Base-by-base conservation (phyloP, 257 asterid species). In the Anisodus acutangulus region DNA sequence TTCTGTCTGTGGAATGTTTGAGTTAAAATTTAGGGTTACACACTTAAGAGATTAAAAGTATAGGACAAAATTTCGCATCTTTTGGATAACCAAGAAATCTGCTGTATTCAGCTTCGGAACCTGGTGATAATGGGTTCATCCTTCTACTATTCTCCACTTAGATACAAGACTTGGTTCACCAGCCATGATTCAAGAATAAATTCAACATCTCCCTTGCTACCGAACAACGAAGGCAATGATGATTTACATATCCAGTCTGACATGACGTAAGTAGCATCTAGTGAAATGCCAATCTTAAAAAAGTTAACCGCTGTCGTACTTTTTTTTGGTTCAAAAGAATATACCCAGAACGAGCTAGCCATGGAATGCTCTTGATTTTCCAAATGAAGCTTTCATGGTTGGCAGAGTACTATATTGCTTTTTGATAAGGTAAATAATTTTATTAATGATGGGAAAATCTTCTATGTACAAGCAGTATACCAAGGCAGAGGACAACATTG, bases 171-270 rank as follows among this genome's bases (percentile, higher is more conserved):
- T 31, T 64, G 45, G 71, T 64, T 64, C 9, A 6, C 45, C 71
- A 64, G 26, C 45, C 45, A 11, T 13, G 9, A 64, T 64, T 31
- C 71, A 31, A 31, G 71, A 64, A 31, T 64, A 64, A 5, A 3
- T 64, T 64, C 71, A 31, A 31, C 17, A 26, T 63, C 70, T 63
- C 71, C 71, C 71, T 64, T 31, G 17, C 45, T 64, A 64, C 71
- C 11, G 71, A 35, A 35, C 43, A 11, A 64, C 43, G 5, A 64
- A 64, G 71, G 9, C 71, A 26, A 5, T 64, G 71, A 64, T 64
- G 71, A 64, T 64, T 63, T 31, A 64, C 71, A 64, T 41, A 64
- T 64, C 45, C 9, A 11, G 17, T 64, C n/a, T 31, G 10, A 31
- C n/a, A 3, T 64, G 71, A 31, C 9, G 7, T 31, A 31, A 64